These are phyloP conservation scores for Venturia asperata DNA, from an alignment of 2,329 filamentous ascomycete genomes.

Conservation along the genomic window DNA sequence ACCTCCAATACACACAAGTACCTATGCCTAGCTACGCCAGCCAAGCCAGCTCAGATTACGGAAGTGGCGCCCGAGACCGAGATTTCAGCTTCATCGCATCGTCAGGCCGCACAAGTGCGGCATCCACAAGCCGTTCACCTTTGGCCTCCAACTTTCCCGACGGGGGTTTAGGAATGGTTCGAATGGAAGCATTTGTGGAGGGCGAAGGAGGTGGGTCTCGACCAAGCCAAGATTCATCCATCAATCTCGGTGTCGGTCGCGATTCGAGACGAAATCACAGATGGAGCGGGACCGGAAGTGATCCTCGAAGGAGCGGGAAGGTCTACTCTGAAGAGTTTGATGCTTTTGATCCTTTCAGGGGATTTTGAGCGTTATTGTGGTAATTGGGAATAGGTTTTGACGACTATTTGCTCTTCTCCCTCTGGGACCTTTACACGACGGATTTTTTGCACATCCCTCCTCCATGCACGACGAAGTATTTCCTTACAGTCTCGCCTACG, in stretches of 20 bases:
- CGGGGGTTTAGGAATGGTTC: slow-evolving; percentile 71
- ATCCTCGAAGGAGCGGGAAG: slow-evolving; percentile 20
- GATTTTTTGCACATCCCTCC: slow-evolving; percentile 5
- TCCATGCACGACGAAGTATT: background rate
- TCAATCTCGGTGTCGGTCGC: background rate
- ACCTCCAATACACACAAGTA: slow-evolving; percentile 1
- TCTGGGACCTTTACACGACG: background rate
- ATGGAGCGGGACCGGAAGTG: slow-evolving; percentile 26
- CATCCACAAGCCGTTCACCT: slow-evolving; percentile 41
- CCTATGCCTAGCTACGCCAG: slow-evolving; percentile 22
- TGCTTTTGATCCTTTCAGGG: slow-evolving; percentile 37
- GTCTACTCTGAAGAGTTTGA: slow-evolving; percentile 29
- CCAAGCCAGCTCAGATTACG: slow-evolving; percentile 25
- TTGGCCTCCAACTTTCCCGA: slow-evolving; percentile 63
- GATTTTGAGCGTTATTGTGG: slow-evolving; percentile 24
- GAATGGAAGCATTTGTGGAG: slow-evolving; percentile 95
- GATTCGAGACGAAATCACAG: slow-evolving; percentile 17
- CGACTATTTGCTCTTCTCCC: background rate
- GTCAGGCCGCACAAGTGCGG: slow-evolving; percentile 41
- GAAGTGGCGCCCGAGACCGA: slow-evolving; percentile 24
- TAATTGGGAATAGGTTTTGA: background rate
- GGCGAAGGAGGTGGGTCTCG: slow-evolving; percentile 22
- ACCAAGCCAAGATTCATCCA: slow-evolving; percentile 12
- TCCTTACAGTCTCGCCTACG: background rate
- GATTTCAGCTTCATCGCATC: slow-evolving; percentile 26